phyloP scores from a whole-genome alignment of 1,139 yeast species.

The Hansenula lynferdii region DNA sequence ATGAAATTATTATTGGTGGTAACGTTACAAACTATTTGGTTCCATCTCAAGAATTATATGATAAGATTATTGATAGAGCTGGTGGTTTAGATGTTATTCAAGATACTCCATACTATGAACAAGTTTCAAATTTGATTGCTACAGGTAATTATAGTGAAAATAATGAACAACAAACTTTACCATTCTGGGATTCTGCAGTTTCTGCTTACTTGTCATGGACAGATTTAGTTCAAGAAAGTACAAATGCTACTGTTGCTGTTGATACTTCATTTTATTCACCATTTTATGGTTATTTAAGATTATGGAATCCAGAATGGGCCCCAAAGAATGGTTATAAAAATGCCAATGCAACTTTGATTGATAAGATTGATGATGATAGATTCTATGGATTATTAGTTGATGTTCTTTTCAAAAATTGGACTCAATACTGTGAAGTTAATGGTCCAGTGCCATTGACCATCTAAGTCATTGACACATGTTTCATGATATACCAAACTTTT shows the following conservation, averaged over 20 bases:
- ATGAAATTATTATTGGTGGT: slow-evolving; percentile 32
- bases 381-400: slow-evolving; percentile 29
- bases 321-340: slow-evolving; percentile 27
- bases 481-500: too few relatives aligned
- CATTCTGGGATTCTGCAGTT: slow-evolving; percentile 39
- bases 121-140: slow-evolving; percentile 25
- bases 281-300: slow-evolving; percentile 34
- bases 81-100: slow-evolving; percentile 26
- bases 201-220: slow-evolving; percentile 32
- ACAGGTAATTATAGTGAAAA: slow-evolving; percentile 32
- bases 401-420: slow-evolving; percentile 30
- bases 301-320: slow-evolving; percentile 30
- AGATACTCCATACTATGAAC: slow-evolving; percentile 24
- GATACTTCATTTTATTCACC: slow-evolving; percentile 37
- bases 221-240: slow-evolving; percentile 26
- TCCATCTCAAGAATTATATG: slow-evolving; percentile 35
- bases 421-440: slow-evolving; percentile 27
- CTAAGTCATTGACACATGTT: too few relatives aligned
- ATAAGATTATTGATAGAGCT: slow-evolving; percentile 29
- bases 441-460: too few relatives aligned
- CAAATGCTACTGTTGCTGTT: slow-evolving; percentile 29
- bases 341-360: slow-evolving; percentile 33
- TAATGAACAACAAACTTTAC: slow-evolving; percentile 28
- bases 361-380: slow-evolving; percentile 25
- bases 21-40: slow-evolving; percentile 35